Base-by-base conservation (phyloP, 345 rosid genomes). In the Eucalyptus marginata region DNA sequence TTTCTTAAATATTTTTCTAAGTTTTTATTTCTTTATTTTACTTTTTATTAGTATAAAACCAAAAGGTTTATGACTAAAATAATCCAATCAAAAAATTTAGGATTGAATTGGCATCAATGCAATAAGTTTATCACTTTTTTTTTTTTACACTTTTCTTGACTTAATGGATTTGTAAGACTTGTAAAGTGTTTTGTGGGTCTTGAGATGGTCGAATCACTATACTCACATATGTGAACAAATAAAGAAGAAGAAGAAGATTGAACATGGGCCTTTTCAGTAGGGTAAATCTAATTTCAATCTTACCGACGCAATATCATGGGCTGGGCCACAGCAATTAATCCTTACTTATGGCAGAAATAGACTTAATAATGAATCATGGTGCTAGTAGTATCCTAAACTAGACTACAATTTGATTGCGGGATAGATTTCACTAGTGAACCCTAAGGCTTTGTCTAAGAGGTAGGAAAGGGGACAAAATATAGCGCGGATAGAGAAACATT, bases 31-130 rank as follows among this genome's bases (percentile, higher is more conserved):
- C 6, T 56, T 24, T 10, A 22, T 56, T 56, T 22, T 56, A 52
- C 8, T 24, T 56, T 24, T 56, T 56, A 24, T 56, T 56, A 1
- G 3, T 56, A 24, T 56, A 56, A 56, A 56, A 56, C 1, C 15
- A 59, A 59, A 59, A 27, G 0, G 31, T 59, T 59, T 59, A 59
- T 12, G 15, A 59, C 15, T 27, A 59, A 59, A 59, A 25, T 59
- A 1, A 10, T 12, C 1, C 0, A 25, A 59, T 11, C 2, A 2
- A 59, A 59, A 27, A 27, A 1, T 27, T 59, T 27, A 13, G 0
- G 4, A 27, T 27, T 27, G 0, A 27, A 11, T 59, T 59, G 3
- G 68, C 0, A 13, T 29, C 0, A 12, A 59, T 59, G 4, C 8
- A 59, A 59, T 59, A 56, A 56, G 5, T 56, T 25, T 56, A 56